phyloP scores from a whole-genome alignment of 2,329 filamentous ascomycete genomes.

The Aspergillus proliferans region DNA sequence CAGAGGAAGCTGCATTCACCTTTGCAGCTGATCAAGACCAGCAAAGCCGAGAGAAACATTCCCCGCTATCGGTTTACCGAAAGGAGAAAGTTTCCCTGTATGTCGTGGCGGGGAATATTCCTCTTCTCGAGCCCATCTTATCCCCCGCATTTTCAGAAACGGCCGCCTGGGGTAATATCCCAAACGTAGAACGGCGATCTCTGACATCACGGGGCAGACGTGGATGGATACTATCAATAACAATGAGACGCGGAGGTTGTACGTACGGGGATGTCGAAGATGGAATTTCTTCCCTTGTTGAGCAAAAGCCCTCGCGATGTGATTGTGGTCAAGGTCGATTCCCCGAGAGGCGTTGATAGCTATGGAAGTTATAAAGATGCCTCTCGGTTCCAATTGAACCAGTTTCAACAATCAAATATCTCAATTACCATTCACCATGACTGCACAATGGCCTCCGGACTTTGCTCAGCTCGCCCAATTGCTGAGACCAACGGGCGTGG shows the following conservation, averaged over 20 bases:
- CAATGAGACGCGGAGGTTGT: too few relatives aligned
- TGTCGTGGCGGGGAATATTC: not conserved
- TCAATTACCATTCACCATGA: not conserved
- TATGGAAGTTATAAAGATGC: not conserved
- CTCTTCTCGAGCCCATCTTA: not conserved
- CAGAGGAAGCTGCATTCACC: not conserved
- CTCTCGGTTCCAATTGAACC: not conserved
- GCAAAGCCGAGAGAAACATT: slow-evolving; percentile 4
- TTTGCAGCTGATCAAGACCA: slow-evolving; percentile 1
- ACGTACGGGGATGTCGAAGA: too few relatives aligned
- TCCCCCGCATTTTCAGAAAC: not conserved
- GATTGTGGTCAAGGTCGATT: too few relatives aligned
- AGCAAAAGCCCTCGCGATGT: too few relatives aligned
- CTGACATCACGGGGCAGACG: not conserved
- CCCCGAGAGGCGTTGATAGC: too few relatives aligned
- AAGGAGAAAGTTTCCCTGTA: not conserved
- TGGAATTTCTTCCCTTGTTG: too few relatives aligned
- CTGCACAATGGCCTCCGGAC: not conserved
- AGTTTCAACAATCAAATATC: not conserved
- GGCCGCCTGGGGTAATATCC: not conserved
- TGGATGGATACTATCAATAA: too few relatives aligned
- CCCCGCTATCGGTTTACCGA: slow-evolving; percentile 2
- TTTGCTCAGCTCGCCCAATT: slow-evolving; percentile 14
- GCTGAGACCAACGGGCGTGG: slow-evolving; percentile 14
- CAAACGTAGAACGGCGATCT: not conserved